phyloP scores from a whole-genome alignment of 352 stramenopile species.

The Phytophthora brassicae region DNA sequence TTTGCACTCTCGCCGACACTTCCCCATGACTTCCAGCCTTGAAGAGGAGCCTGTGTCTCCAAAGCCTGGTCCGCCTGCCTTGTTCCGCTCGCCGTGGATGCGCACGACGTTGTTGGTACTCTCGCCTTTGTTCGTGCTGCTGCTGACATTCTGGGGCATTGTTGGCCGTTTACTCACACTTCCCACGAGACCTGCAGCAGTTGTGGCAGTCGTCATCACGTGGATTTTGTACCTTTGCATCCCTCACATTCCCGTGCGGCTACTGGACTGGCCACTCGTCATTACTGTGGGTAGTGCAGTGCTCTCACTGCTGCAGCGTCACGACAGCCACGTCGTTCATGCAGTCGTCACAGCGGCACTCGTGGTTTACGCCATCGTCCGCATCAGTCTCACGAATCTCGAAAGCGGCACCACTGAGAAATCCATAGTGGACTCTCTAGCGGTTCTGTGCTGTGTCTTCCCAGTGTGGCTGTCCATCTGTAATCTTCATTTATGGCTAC shows the following conservation, averaged over 20 bases:
- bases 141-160: conserved; percentile 59
- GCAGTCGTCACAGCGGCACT: conserved; percentile 33
- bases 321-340: conserved; percentile 29
- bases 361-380: conserved; percentile 52
- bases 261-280: conserved; percentile 67
- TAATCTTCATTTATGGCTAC: conserved; percentile 56
- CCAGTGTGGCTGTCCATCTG: conserved; percentile 54
- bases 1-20: neutral
- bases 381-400: conserved; percentile 41
- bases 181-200: conserved; percentile 36
- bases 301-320: conserved; percentile 31
- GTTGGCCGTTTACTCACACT: conserved; percentile 55
- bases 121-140: conserved; percentile 44
- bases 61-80: conserved; percentile 15
- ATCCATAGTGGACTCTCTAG: conserved; percentile 38
- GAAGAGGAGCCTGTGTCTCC: conserved; percentile 7
- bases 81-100: conserved; percentile 23
- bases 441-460: conserved; percentile 46
- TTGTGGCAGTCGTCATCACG: conserved; percentile 23
- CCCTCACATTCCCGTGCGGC: conserved; percentile 41
- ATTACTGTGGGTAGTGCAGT: conserved; percentile 38
- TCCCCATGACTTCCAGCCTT: conserved; percentile 5
- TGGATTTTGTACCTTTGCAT: conserved; percentile 62
- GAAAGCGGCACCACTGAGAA: conserved; percentile 38
- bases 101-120: conserved; percentile 40